These are phyloP conservation scores for Colletotrichum spaethianum DNA, from an alignment of 2,329 filamentous ascomycete species.

Conservation along the genomic window DNA sequence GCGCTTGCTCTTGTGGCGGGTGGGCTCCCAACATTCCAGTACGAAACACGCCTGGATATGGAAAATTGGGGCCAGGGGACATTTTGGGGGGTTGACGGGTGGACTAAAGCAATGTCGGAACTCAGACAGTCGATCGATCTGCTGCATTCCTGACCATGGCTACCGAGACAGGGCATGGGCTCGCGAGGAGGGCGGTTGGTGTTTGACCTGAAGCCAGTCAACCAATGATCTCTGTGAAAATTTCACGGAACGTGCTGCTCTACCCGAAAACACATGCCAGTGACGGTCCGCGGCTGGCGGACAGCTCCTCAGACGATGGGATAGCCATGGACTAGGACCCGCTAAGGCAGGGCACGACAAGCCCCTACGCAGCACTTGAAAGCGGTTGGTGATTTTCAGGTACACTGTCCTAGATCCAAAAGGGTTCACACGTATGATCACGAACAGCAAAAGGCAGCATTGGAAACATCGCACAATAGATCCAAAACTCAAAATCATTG, in stretches of 20 bases:
- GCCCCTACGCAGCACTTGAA: no score
- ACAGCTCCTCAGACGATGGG: not conserved
- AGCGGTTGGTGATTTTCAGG: not conserved
- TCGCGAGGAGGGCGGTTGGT: slow-evolving; percentile 4
- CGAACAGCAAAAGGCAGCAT: not conserved
- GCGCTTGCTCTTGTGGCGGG: slow-evolving; percentile 34
- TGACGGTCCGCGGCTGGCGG: not conserved
- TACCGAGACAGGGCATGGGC: not conserved
- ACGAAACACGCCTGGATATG: not conserved
- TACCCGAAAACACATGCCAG: not conserved
- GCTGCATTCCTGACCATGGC: slow-evolving; percentile 25
- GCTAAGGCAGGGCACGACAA: no score
- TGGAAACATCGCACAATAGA: not conserved
- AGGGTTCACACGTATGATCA: not conserved
- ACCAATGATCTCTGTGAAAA: not conserved
- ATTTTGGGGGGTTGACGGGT: not conserved
- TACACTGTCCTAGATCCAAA: not conserved
- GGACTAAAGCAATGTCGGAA: not conserved
- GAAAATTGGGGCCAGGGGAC: not conserved
- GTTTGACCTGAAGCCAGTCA: slow-evolving; percentile 11
- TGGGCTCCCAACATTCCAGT: slow-evolving; percentile 29
- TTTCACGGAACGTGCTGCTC: not conserved
- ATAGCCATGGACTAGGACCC: not conserved
- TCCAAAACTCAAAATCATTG: slow-evolving; percentile 23
- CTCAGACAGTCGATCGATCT: slow-evolving; percentile 9